Evolutionary conservation across 106 monocot species (phyloP), one percentile per base, ranked within the genome.

Genomic region (Amphibolis antarctica): DNA sequence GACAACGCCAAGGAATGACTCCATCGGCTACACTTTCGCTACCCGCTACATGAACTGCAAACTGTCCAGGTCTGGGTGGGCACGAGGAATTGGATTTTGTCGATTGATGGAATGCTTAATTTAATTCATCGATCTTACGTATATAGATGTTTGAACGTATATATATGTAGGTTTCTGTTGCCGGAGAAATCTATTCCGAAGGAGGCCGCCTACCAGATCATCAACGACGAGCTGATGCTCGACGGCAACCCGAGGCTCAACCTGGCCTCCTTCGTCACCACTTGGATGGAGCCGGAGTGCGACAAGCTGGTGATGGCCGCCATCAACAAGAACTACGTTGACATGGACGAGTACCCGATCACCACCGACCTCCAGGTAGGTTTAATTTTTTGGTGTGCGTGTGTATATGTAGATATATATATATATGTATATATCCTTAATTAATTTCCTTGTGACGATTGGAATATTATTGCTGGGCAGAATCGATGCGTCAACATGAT

Each of bases 401-500:
- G 9, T 9, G 48, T 48, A 45, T 9, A 45, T 9, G 12, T 45
- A 45, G 12, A 9, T 45, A 12, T n/a, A n/a, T n/a, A n/a, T n/a
- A n/a, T n/a, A n/a, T n/a, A n/a, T n/a, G n/a, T n/a, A n/a, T n/a
- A n/a, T 9, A 5, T 5, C 12, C 12, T 9, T 9, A 45, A 9
- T 45, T 45, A 12, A 45, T 45, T 45, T 45, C 12, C 45, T 48
- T 48, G 19, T 24, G n/a, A 15, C 28, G 29, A 28, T 28, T 10
- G 27, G 28, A 15, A 4, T 57, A 12, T 10, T 28, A 52, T 11
- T 67, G 27, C 13, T 15, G 13, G 27, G 24, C 36, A 83, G 83
- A 84, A 84, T 52, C 83, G 83, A 1, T 84, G 83, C 28, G 83
- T 84, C 28, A 80, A 84, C 63, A 84, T 84, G 42, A 84, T 84